Evolutionary conservation across 2,329 filamentous ascomycete species (phyloP), one percentile per base, ranked within the genome.

Genomic region (Sordariomycetes sp.): DNA sequence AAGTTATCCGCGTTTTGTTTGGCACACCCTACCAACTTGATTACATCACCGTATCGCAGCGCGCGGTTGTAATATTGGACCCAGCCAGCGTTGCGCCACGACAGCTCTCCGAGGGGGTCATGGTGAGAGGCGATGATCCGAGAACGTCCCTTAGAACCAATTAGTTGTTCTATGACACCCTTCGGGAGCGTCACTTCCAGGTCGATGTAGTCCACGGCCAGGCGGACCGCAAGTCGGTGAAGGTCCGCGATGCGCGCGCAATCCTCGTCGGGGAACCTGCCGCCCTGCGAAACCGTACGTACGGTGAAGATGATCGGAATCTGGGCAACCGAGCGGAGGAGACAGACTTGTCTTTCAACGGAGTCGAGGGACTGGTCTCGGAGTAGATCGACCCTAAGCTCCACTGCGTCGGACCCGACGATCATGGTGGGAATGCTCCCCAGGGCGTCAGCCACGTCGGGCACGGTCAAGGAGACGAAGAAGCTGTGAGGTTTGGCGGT

Each of bases 61-160:
- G 92, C 92, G 65, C 84, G 84, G 71, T 96, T 96, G 76, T 95
- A 97, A 71, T 84, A 86, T 32, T 85, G 80, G 58, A 94, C 84
- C 92, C 94, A 99, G 0, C 89, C 89, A n/a, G 89, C 90, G 63
- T 95, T 91, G 62, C 78, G 84, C 94, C 94, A 99, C 1, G 89
- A 92, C 20, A 97, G 75, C 24, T 78, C 76, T 10, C 86, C 86
- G 58, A 80, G 73, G 0, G 90, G 89, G 67, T 99, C 94, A 68
- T 99, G 94, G 68, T 99, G 92, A 0, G 94, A 99, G 10, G 92
- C 90, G 64, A 99, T 95, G 66, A 99, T 88, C 60, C 84, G 86
- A 1, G 89, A 90, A 62, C 80, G 78, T 2, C 86, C 85, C 68
- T 89, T 87, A 6, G 70, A 70, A 57, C 85, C 81, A 0, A 81